Evolutionary conservation across 2,329 filamentous ascomycete genomes (phyloP).

Genomic region (Ascochyta clinopodiicola): DNA sequence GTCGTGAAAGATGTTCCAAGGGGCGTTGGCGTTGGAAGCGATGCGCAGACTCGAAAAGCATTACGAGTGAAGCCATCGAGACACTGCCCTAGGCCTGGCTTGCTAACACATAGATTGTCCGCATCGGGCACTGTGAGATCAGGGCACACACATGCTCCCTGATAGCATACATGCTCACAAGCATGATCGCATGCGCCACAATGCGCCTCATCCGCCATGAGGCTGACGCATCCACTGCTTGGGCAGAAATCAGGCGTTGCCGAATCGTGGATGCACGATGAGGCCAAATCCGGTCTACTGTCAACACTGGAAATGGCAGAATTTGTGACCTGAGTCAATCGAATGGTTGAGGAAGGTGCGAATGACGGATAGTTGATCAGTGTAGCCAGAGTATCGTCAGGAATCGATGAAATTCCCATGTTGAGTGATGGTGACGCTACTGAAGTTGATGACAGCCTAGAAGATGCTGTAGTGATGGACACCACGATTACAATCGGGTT

Average conservation of each 20-base stretch:
- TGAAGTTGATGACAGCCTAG: too few relatives aligned
- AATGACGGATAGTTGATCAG: too few relatives aligned
- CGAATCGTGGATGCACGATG: neutral
- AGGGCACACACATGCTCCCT: neutral
- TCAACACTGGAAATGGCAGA: too few relatives aligned
- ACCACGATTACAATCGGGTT: too few relatives aligned
- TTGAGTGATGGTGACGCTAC: too few relatives aligned
- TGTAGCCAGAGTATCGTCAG: too few relatives aligned
- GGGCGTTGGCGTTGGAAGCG: neutral
- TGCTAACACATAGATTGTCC: neutral
- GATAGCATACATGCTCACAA: neutral
- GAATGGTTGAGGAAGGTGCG: too few relatives aligned
- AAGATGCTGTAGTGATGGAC: too few relatives aligned
- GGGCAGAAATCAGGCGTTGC: conserved; percentile 2
- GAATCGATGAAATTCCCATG: too few relatives aligned
- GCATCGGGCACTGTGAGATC: neutral
- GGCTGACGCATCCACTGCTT: conserved; percentile 2
- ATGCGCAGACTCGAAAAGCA: neutral
- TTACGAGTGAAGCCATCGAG: neutral
- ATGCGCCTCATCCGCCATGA: neutral
- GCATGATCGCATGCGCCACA: conserved; percentile 8
- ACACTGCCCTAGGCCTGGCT: neutral
- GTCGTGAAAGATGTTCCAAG: neutral
- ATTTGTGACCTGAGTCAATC: too few relatives aligned
- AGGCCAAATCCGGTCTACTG: neutral